Conservation (phyloP, 2,329 filamentous ascomycete genomes). For the Diaporthe ilicicola region DNA sequence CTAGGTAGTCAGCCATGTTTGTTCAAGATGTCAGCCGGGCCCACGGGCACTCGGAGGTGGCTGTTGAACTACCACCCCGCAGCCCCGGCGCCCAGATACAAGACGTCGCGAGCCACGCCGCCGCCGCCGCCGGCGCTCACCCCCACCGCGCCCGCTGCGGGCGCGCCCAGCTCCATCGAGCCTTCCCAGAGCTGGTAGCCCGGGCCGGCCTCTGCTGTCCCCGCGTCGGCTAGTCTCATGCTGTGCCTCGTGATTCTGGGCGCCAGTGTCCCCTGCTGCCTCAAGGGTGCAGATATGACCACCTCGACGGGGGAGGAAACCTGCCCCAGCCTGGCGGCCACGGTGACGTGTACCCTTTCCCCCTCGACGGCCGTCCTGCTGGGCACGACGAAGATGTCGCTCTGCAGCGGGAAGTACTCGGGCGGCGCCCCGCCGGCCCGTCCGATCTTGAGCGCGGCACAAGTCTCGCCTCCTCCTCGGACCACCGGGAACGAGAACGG, state of each 20-base stretch:
- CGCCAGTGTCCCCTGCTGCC: neutral
- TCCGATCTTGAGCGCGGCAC: neutral
- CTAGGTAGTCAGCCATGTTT: too few relatives aligned
- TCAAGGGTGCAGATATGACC: neutral
- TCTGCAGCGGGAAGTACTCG: neutral
- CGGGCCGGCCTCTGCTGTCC: neutral
- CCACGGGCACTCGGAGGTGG: neutral
- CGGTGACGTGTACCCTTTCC: neutral
- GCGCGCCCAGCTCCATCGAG: neutral
- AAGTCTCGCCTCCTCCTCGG: neutral
- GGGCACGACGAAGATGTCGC: neutral
- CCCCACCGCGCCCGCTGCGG: neutral
- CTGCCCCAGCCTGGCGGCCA: neutral
- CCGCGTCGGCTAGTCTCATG: too few relatives aligned
- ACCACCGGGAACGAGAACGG: neutral
- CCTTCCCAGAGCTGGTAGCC: neutral
- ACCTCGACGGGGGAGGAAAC: too few relatives aligned
- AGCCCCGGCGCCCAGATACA: constrained; percentile 2
- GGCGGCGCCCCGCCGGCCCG: neutral
- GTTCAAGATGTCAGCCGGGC: too few relatives aligned
- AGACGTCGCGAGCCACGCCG: neutral
- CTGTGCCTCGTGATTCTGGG: neutral
- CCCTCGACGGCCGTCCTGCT: neutral
- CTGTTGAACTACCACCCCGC: neutral
- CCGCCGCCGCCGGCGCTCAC: neutral